Conservation (phyloP, 371 early-diverging fungal species). For the Zopfochytrium polystomum region DNA sequence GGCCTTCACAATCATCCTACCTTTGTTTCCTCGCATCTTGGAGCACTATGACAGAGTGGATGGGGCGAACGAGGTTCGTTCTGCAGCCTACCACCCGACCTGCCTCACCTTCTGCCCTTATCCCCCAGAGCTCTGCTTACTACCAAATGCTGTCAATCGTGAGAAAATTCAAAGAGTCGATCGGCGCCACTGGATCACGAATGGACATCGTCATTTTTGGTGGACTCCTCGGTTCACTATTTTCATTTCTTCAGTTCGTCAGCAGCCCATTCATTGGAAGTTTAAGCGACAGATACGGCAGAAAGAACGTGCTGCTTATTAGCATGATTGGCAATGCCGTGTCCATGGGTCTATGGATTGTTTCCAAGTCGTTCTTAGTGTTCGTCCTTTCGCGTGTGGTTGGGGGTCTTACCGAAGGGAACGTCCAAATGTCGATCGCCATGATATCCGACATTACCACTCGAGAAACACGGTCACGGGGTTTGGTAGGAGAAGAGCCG, state of each 20-base stretch:
- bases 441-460: slow-evolving; percentile 93
- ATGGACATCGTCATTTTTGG: slow-evolving; percentile 88
- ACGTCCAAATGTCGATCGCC: slow-evolving; percentile 92
- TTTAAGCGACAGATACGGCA: slow-evolving; percentile 77
- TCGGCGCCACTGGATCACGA: slow-evolving; percentile 37
- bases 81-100: too few relatives aligned
- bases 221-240: slow-evolving; percentile 89
- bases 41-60: slow-evolving; percentile 55
- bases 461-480: slow-evolving; percentile 68
- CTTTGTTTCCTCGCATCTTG: slow-evolving; percentile 79
- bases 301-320: slow-evolving; percentile 77
- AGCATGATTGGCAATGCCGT: slow-evolving; percentile 90
- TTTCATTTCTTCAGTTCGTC: slow-evolving; percentile 90
- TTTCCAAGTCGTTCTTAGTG: slow-evolving; percentile 72
- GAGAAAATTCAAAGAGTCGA: slow-evolving; percentile 25
- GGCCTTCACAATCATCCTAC: slow-evolving; percentile 95
- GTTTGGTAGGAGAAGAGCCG: slow-evolving; percentile 51
- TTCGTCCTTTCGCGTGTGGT: slow-evolving; percentile 87
- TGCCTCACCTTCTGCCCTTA: neutral
- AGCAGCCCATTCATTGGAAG: slow-evolving; percentile 83
- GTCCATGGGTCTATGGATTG: slow-evolving; percentile 84
- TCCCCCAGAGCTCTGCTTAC: slow-evolving; percentile 33
- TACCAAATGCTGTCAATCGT: slow-evolving; percentile 24
- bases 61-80: slow-evolving; percentile 30
- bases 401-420: slow-evolving; percentile 94